Base-by-base conservation (phyloP, 1,139 yeast species). In the Diutina scorzettiae region DNA sequence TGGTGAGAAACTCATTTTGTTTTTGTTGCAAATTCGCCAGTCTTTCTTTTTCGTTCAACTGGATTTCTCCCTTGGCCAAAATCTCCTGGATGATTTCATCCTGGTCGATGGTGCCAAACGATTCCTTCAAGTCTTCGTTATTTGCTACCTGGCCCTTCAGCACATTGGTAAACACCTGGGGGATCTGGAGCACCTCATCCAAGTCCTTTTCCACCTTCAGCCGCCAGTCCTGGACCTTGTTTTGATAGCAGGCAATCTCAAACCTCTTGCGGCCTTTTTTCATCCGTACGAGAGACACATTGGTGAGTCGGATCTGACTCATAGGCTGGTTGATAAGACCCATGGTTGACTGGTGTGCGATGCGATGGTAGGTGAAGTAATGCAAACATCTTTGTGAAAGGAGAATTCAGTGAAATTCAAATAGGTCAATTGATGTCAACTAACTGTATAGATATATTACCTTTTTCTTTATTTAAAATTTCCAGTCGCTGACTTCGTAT, bases 221-320 rank as follows among this genome's bases (percentile, higher is more conserved):
- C 52, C 96, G 70, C 80, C 91, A 91, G 60, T 91, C 98, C 56
- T 89, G 97, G 11, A 91, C 96, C 56, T 93, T 91, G 55, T 91
- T 91, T 55, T 86, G 96, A 59, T 91, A 91, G 57, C 98, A 91
- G 0, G 97, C 98, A 41, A 93, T 75, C 60, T 91, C 98, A 54
- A 87, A 91, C 49, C 96, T 66, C 60, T 85, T 84, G 56, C 85
- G 85, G 27, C 91, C 95, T 57, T 84, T 86, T 55, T 82, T 84
- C 78, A 91, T 79, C 43, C 93, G 73, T 42, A 91, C 96, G 47
- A 91, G 67, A 21, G 98, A 87, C 37, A 91, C 97, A 61, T 91
- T 91, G 43, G 98, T 91, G 53, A 91, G 73, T 57, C 78, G 83
- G 51, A 91, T 87, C 56, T 85, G 95, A 41, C 86, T 78, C 21